Evolutionary conservation across 2,329 filamentous ascomycete genomes (phyloP).

Genomic region (Camillea tinctor): DNA sequence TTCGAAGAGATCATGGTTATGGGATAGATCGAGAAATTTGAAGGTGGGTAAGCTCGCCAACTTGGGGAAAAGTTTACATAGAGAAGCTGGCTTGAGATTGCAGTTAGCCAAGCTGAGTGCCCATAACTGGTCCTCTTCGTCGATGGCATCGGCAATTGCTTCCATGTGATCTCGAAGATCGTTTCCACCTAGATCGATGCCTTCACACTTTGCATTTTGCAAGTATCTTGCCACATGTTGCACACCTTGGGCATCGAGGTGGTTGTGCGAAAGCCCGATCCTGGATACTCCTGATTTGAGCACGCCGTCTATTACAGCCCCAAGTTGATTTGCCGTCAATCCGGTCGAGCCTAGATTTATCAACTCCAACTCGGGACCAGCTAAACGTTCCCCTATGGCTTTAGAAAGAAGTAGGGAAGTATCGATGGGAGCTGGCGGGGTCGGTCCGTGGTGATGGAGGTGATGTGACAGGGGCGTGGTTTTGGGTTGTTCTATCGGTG

Average conservation of each 20-base stretch:
- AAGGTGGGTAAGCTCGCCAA: constrained; percentile 70
- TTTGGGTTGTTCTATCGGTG: constrained; percentile 16
- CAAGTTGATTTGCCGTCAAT: constrained; percentile 68
- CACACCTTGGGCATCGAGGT: constrained; percentile 71
- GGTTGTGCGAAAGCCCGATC: constrained; percentile 80
- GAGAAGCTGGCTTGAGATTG: constrained; percentile 69
- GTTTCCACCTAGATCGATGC: constrained; percentile 86
- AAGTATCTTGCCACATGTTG: constrained; percentile 76
- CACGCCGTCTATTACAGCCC: constrained; percentile 77
- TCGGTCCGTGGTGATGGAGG: constrained; percentile 28
- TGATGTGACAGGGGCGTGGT: constrained; percentile 24
- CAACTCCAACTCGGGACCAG: constrained; percentile 74
- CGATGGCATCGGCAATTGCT: constrained; percentile 51
- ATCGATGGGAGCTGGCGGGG: constrained; percentile 42
- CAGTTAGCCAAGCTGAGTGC: constrained; percentile 86
- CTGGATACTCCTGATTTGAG: constrained; percentile 74
- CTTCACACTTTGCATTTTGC: constrained; percentile 74
- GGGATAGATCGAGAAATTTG: constrained; percentile 87
- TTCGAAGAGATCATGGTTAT: constrained; percentile 80
- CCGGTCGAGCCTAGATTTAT: constrained; percentile 80
- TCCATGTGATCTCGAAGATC: constrained; percentile 60
- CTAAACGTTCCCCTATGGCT: constrained; percentile 74
- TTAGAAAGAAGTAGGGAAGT: constrained; percentile 68
- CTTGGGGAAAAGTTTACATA: constrained; percentile 74
- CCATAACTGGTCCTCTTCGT: constrained; percentile 61